Conservation (phyloP, 202 grass and related monocot species). For the Panicum hallii region DNA sequence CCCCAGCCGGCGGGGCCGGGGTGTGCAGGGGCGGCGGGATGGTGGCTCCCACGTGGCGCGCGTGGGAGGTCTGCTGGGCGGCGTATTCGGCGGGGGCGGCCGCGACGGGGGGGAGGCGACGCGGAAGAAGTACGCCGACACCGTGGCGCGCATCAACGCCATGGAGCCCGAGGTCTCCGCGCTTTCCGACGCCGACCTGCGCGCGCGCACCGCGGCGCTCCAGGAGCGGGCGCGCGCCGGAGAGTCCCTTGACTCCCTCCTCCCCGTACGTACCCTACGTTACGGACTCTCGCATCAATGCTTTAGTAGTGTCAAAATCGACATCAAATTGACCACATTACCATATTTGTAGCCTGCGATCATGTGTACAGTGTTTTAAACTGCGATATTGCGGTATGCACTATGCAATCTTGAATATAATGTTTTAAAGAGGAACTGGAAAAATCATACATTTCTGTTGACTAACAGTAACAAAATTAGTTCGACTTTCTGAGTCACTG, state of each 20-base stretch:
- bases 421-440: constrained; percentile 2
- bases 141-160: constrained; percentile 64
- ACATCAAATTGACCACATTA: constrained; percentile 9
- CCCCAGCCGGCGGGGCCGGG: not conserved
- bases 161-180: constrained; percentile 80
- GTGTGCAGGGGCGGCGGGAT: not conserved
- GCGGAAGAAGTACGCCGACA: constrained; percentile 67
- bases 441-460: not conserved
- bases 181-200: constrained; percentile 74
- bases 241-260: constrained; percentile 79
- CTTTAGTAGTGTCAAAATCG: not conserved
- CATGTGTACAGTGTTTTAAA: not conserved
- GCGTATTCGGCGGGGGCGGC: constrained; percentile 74
- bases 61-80: constrained; percentile 78
- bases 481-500: not conserved
- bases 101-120: constrained; percentile 84
- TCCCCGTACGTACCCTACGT: constrained; percentile 62
- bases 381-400: not conserved
- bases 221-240: constrained; percentile 72
- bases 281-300: not conserved
- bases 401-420: not conserved
- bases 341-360: not conserved
- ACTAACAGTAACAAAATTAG: not conserved
- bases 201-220: constrained; percentile 65
- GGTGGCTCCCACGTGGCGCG: not conserved